Evolutionary conservation across 2,329 filamentous ascomycete species (phyloP), one percentile per base, ranked within the genome.

Genomic region (Gremmenia infestans): DNA sequence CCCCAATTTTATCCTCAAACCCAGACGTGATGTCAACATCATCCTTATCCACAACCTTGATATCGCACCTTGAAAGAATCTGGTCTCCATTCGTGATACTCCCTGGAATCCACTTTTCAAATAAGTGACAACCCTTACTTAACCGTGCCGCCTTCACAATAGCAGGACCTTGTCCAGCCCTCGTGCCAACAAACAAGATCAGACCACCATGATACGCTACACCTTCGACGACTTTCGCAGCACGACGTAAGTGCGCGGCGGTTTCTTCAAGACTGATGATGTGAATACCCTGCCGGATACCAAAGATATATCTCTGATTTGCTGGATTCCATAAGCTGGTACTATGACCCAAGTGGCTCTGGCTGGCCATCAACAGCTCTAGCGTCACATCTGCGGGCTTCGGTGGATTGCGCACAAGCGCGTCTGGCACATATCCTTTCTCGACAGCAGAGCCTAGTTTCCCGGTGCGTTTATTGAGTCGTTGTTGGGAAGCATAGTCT

Each of bases 291-390:
- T 94, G 82, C 46, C 94, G 82, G 59, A 96, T 83, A 65, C 94
- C 94, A 71, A 89, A 92, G 71, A 99, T 97, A 75, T 97, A 97
- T 63, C 89, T 83, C 62, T 91, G 87, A 76, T 97, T 99, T 52
- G 85, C 86, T 11, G 94, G 92, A 74, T 99, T 96, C 94, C 94
- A 99, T 50, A 92, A 81, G 59, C 89, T 89, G 0, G 88, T 93
- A 67, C 89, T 83, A 75, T 99, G 94, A 60, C 94, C 94, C 72
- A 97, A 85, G 74, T 96, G 91, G 53, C 85, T 84, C 74, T 96
- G 91, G 35, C 87, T 85, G 47, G 91, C 89, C 78, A 96, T 86
- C 60, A 99, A 83, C 59, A 96, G 81, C 76, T 97, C 92, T 57
- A 99, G 84, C 48, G 91, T 92, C 59, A 97, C 82, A 68, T 97